A percentile compares a stretch with the other conserved stretches of the same genome.
These are phyloP conservation scores for Schwanniomyces occidentalis DNA, from an alignment of 805 yeast species.

Conservation along the genomic window DNA sequence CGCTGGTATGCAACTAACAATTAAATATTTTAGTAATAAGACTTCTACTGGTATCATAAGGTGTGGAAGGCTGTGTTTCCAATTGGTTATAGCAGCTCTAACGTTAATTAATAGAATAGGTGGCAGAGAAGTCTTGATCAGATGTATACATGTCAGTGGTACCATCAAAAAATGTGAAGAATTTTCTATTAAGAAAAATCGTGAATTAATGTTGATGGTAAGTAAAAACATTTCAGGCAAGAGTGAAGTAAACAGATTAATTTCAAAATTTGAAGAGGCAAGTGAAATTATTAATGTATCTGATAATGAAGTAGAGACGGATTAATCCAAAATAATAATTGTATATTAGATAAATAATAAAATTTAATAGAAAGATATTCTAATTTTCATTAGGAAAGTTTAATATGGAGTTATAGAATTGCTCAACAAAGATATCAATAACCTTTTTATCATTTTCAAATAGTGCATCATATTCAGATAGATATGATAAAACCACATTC, in stretches of 20 bases:
- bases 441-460: constrained; percentile 3
- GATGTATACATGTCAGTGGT: constrained; percentile 75
- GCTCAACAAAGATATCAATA: constrained; percentile 7
- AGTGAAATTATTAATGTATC: constrained; percentile 6
- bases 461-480: constrained; percentile 12
- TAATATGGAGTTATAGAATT: constrained; percentile 1
- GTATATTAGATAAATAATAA: no score
- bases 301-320: constrained; percentile 4
- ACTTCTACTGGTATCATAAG: constrained; percentile 86
- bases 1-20: constrained; percentile 55
- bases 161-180: constrained; percentile 84
- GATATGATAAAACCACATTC: constrained; percentile 15
- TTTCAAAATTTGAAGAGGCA: constrained; percentile 7
- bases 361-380: not conserved
- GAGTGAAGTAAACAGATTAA: constrained; percentile 1
- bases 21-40: constrained; percentile 78
- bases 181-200: constrained; percentile 53
- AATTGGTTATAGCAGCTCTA: constrained; percentile 67
- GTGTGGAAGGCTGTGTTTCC: constrained; percentile 65
- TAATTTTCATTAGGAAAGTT: not conserved
- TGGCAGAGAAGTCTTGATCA: constrained; percentile 51
- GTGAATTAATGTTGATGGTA: constrained; percentile 31
- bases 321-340: no score
- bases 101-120: constrained; percentile 53
- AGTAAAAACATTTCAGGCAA: constrained; percentile 7